Conservation (phyloP, 2,329 filamentous ascomycete species). For the Aspergillus luchuensis region DNA sequence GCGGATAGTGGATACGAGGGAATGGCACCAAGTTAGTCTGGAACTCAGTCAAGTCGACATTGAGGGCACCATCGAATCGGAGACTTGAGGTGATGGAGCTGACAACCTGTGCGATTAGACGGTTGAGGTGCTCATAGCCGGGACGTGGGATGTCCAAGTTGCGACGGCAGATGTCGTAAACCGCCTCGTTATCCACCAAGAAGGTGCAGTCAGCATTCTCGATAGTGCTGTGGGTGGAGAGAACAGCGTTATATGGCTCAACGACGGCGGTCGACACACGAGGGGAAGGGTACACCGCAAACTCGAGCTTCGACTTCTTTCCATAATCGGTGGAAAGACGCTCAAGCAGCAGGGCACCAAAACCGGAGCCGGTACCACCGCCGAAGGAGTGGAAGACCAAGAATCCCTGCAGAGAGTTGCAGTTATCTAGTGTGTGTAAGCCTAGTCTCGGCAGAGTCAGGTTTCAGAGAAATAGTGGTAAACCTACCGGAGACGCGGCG, state of each 20-base stretch:
- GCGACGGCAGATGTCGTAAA: conserved; percentile 68
- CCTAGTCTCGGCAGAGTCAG: neutral
- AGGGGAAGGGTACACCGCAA: conserved; percentile 66
- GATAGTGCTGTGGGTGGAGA: conserved; percentile 62
- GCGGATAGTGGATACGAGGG: conserved; percentile 67
- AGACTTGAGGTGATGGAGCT: conserved; percentile 67
- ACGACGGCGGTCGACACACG: conserved; percentile 67
- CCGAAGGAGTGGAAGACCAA: conserved; percentile 70
- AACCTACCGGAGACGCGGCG: conserved; percentile 62
- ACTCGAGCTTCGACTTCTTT: conserved; percentile 70
- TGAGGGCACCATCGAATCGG: conserved; percentile 66
- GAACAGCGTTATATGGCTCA: conserved; percentile 66
- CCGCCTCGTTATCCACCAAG: conserved; percentile 68
- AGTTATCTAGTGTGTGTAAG: conserved; percentile 56
- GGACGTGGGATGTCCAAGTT: conserved; percentile 67
- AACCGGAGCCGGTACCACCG: conserved; percentile 68
- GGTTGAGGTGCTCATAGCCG: conserved; percentile 66
- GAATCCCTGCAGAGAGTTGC: conserved; percentile 67
- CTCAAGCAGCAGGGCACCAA: conserved; percentile 66
- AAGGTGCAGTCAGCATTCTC: conserved; percentile 70
- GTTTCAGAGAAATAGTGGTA: too few relatives aligned
- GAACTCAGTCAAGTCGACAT: conserved; percentile 70
- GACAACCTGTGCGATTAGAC: conserved; percentile 67
- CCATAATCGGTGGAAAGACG: conserved; percentile 65
- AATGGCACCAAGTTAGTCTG: conserved; percentile 70